Evolutionary conservation across 768 basidiomycete genomes (phyloP), one percentile per base, ranked within the genome.

Genomic region (Calocybe cyanea): DNA sequence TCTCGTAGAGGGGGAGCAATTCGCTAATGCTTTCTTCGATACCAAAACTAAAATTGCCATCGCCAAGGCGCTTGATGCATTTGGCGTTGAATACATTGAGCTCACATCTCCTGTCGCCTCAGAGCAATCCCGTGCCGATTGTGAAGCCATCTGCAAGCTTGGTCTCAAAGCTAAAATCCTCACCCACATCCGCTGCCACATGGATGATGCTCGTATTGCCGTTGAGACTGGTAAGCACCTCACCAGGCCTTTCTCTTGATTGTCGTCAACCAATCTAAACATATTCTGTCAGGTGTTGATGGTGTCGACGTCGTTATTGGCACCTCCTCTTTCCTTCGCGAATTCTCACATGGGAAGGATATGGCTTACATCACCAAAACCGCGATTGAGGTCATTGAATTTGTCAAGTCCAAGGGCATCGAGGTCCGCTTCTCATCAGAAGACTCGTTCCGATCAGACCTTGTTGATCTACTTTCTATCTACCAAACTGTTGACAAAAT

Each of bases 401-500:
- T 87, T 58, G 95, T 99, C 80, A 99, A 99, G 79, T 93, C 89
- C 74, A 99, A 97, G 87, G 87, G 86, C 50, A 95, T 99, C 60
- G 96, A 99, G 72, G 92, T 99, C 63, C 92, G 96, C 49, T 99
- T 99, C 80, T 98, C 96, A 4, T 94, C 95, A 21, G 96, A 99
- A 67, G 96, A 99, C 66, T 96, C 93, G 15, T 99, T 99, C 91
- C 91, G 96, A 55, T 97, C 94, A 56, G 95, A 99, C 71, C 85
- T 99, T 49, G 96, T 98, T 68, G 96, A 99, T 71, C 80, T 99
- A 36, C 77, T 99, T 34, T 94, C 92, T 17, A 97, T 99, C 72
- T 98, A 99, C 77, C 92, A 95, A 67, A 94, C 95, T 38, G 96
- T 99, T 39, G 96, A 99, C 74, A 97, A 97, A 77, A 92, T 99